Evolutionary conservation across 2,329 filamentous ascomycete genomes (phyloP).

Genomic region (Pestalotiopsis sp.): DNA sequence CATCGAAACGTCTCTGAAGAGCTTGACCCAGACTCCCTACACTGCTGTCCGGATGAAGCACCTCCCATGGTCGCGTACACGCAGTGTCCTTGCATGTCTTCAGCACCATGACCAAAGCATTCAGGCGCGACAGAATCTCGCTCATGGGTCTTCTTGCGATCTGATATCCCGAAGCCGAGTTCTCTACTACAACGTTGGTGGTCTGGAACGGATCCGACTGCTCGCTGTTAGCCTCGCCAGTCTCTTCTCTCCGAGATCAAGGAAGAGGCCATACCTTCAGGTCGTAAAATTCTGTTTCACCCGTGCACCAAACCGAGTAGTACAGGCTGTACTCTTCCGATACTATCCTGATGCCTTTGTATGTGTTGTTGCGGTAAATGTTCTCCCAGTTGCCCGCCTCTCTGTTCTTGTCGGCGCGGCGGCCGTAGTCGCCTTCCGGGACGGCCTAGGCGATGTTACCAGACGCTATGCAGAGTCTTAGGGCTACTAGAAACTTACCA

Average conservation of each 20-base stretch:
- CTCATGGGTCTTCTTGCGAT: slow-evolving; percentile 34
- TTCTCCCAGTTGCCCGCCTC: neutral
- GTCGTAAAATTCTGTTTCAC: slow-evolving; percentile 67
- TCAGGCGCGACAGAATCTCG: slow-evolving; percentile 42
- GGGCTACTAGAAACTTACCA: neutral
- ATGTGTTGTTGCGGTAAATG: slow-evolving; percentile 48
- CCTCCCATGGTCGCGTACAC: slow-evolving; percentile 57
- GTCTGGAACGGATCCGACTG: slow-evolving; percentile 54
- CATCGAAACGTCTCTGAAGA: slow-evolving; percentile 46
- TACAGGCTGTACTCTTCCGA: slow-evolving; percentile 57
- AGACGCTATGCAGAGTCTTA: neutral
- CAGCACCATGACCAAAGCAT: slow-evolving; percentile 58
- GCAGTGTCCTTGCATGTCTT: slow-evolving; percentile 58
- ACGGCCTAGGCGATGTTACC: neutral
- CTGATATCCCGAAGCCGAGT: slow-evolving; percentile 21
- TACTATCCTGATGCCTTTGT: slow-evolving; percentile 58
- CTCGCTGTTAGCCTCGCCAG: neutral
- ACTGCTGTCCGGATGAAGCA: slow-evolving; percentile 52
- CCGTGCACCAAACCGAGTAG: slow-evolving; percentile 69
- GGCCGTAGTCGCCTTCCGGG: neutral
- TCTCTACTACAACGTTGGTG: slow-evolving; percentile 39
- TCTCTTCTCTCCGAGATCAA: neutral
- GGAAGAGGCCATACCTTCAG: slow-evolving; percentile 44
- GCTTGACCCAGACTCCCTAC: slow-evolving; percentile 54
- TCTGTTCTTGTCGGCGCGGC: neutral